Percentiles rank a stretch among this genome's conserved stretches.
Evolutionary conservation across 495 filamentous ascomycete genomes (phyloP).

Genomic region (Penicillium dipodomyicola): DNA sequence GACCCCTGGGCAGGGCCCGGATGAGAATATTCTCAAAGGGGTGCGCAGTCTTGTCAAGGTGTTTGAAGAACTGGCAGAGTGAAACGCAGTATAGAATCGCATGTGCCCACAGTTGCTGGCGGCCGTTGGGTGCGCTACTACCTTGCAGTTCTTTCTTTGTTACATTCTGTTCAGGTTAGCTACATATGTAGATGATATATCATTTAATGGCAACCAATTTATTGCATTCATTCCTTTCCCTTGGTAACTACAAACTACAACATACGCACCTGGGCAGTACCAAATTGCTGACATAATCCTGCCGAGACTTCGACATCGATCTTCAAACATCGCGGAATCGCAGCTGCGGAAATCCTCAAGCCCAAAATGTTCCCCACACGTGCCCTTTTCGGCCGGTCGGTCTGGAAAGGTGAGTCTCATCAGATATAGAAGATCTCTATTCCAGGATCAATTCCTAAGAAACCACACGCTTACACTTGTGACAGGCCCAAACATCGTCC

Average conservation of each 20-base stretch:
- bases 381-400: conserved; percentile 61
- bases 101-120: conserved; percentile 34
- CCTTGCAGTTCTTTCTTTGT: not conserved
- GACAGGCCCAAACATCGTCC: conserved; percentile 56
- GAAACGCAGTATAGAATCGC: conserved; percentile 15
- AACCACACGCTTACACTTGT: conserved; percentile 19
- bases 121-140: conserved; percentile 4
- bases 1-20: conserved; percentile 80
- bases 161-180: not conserved
- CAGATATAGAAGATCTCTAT: not conserved
- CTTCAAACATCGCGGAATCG: conserved; percentile 25
- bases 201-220: conserved; percentile 1
- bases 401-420: conserved; percentile 64
- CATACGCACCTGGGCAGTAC: not conserved
- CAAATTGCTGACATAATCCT: conserved; percentile 22
- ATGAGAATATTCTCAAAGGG: conserved; percentile 79
- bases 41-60: conserved; percentile 71
- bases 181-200: not conserved
- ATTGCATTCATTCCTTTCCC: not conserved
- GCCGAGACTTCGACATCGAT: conserved; percentile 13
- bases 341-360: conserved; percentile 15
- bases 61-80: conserved; percentile 58
- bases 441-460: not conserved
- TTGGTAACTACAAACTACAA: no score
- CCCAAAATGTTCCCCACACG: conserved; percentile 60